phyloP scores from a whole-genome alignment of 1,284 basidiomycete species.

The Leccinum huronense region DNA sequence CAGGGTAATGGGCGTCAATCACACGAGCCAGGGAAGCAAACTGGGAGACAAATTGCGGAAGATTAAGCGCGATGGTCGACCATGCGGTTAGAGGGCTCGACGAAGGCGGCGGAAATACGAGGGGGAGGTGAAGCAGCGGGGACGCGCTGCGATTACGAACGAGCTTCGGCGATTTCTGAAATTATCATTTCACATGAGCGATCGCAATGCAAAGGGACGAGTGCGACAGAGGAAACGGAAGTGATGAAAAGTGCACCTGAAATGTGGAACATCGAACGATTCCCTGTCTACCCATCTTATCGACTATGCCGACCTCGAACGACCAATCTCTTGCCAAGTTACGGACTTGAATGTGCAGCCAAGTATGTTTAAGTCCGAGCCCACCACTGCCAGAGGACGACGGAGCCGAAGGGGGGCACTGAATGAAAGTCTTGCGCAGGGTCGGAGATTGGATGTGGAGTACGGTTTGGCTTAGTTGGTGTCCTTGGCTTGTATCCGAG shows the following conservation, averaged over 20 bases:
- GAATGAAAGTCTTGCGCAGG: slow-evolving; percentile 66
- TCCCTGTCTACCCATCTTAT: slow-evolving; percentile 59
- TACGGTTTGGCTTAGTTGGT: slow-evolving; percentile 62
- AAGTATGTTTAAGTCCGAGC: slow-evolving; percentile 70
- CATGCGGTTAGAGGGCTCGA: slow-evolving; percentile 66
- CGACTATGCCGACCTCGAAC: slow-evolving; percentile 75
- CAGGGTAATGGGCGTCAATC: slow-evolving; percentile 30
- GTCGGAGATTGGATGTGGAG: slow-evolving; percentile 84
- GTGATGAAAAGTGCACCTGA: slow-evolving; percentile 52
- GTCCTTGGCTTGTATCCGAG: slow-evolving; percentile 36
- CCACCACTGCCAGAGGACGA: slow-evolving; percentile 24
- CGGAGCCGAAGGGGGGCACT: slow-evolving; percentile 45
- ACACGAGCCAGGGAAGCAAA: slow-evolving; percentile 53
- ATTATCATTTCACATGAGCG: slow-evolving; percentile 9
- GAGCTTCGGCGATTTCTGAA: slow-evolving; percentile 58
- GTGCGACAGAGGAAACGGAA: background rate
- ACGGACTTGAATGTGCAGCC: slow-evolving; percentile 75
- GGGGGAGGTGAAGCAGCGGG: slow-evolving; percentile 70
- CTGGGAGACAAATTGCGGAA: slow-evolving; percentile 60
- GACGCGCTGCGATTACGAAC: slow-evolving; percentile 40
- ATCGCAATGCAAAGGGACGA: slow-evolving; percentile 1
- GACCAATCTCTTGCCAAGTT: slow-evolving; percentile 67
- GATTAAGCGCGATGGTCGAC: slow-evolving; percentile 63
- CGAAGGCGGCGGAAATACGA: slow-evolving; percentile 59
- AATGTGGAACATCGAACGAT: slow-evolving; percentile 75